Evolutionary conservation across 2,329 filamentous ascomycete genomes (phyloP).

Genomic region (Huntiella savannae): DNA sequence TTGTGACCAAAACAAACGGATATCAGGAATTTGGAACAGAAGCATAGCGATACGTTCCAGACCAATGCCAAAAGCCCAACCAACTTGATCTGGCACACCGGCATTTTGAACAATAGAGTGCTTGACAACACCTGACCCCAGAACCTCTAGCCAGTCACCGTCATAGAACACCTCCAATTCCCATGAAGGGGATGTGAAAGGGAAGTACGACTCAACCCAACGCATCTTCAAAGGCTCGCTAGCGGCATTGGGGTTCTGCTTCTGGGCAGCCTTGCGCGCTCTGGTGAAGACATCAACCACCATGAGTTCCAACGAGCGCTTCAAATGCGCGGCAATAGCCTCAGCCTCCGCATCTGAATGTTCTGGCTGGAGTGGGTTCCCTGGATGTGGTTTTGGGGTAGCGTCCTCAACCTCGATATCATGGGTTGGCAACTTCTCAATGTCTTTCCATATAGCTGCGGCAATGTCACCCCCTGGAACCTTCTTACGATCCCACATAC

Average conservation of each 20-base stretch:
- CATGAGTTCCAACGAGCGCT: slow-evolving; percentile 73
- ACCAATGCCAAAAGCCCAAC: slow-evolving; percentile 92
- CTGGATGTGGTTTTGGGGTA: slow-evolving; percentile 55
- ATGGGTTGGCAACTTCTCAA: slow-evolving; percentile 54
- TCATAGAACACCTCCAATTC: slow-evolving; percentile 91
- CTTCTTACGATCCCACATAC: slow-evolving; percentile 61
- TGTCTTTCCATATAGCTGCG: slow-evolving; percentile 47
- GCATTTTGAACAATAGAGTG: slow-evolving; percentile 67
- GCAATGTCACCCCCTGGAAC: slow-evolving; percentile 37
- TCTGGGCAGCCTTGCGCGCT: slow-evolving; percentile 53
- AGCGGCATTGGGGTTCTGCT: slow-evolving; percentile 31
- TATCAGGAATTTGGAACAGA: slow-evolving; percentile 88
- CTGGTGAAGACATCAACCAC: slow-evolving; percentile 75
- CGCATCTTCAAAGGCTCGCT: slow-evolving; percentile 65
- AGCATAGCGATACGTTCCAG: slow-evolving; percentile 95
- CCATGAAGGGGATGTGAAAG: slow-evolving; percentile 89
- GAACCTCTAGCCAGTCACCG: slow-evolving; percentile 85
- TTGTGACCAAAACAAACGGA: slow-evolving; percentile 84
- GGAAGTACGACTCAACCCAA: slow-evolving; percentile 96
- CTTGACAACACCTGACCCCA: slow-evolving; percentile 80
- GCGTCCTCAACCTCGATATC: slow-evolving; percentile 63
- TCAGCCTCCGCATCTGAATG: slow-evolving; percentile 63
- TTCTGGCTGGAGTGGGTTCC: slow-evolving; percentile 66
- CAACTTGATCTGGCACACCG: slow-evolving; percentile 52
- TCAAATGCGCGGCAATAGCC: slow-evolving; percentile 68